Percentiles rank a stretch among this genome's conserved stretches.
Evolutionary conservation across 2,329 filamentous ascomycete species (phyloP).

Genomic region (Colletotrichum neosansevieriae): DNA sequence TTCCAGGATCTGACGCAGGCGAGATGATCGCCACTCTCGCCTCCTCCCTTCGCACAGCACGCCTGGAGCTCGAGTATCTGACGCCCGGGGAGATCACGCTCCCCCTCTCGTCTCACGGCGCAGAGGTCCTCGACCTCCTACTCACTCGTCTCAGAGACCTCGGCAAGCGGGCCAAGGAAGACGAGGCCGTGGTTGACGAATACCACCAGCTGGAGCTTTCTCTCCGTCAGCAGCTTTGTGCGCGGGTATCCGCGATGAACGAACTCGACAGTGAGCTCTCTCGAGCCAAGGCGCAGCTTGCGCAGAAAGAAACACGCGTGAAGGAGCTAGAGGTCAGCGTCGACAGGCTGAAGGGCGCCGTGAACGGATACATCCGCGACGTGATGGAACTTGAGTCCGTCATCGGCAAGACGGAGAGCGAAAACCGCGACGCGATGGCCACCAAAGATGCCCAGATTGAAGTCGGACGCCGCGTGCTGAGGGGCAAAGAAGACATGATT

Average conservation of each 20-base stretch:
- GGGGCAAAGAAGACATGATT: slow-evolving; percentile 53
- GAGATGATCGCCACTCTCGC: slow-evolving; percentile 63
- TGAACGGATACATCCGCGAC: slow-evolving; percentile 66
- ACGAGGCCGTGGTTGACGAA: slow-evolving; percentile 69
- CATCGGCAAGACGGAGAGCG: slow-evolving; percentile 61
- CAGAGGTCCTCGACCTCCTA: slow-evolving; percentile 67
- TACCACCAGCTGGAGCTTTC: slow-evolving; percentile 68
- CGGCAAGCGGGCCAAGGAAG: slow-evolving; percentile 58
- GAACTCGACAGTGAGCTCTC: slow-evolving; percentile 57
- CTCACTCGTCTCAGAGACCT: slow-evolving; percentile 63
- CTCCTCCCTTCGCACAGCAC: slow-evolving; percentile 65
- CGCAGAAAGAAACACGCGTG: slow-evolving; percentile 54
- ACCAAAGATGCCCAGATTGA: slow-evolving; percentile 51
- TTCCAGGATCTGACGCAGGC: slow-evolving; percentile 59
- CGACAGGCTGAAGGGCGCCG: slow-evolving; percentile 62
- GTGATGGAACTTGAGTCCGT: slow-evolving; percentile 65
- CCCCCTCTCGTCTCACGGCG: slow-evolving; percentile 64
- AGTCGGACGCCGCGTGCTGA: slow-evolving; percentile 49
- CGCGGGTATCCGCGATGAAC: slow-evolving; percentile 65
- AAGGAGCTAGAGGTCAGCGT: slow-evolving; percentile 63
- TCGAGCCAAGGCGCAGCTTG: slow-evolving; percentile 49
- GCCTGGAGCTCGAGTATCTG: slow-evolving; percentile 72
- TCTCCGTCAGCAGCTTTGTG: slow-evolving; percentile 67
- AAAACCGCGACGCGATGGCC: slow-evolving; percentile 48
- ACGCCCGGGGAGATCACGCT: slow-evolving; percentile 69